These are phyloP conservation scores for Agrocybe praecox DNA, from an alignment of 768 basidiomycete genomes.

Conservation along the genomic window DNA sequence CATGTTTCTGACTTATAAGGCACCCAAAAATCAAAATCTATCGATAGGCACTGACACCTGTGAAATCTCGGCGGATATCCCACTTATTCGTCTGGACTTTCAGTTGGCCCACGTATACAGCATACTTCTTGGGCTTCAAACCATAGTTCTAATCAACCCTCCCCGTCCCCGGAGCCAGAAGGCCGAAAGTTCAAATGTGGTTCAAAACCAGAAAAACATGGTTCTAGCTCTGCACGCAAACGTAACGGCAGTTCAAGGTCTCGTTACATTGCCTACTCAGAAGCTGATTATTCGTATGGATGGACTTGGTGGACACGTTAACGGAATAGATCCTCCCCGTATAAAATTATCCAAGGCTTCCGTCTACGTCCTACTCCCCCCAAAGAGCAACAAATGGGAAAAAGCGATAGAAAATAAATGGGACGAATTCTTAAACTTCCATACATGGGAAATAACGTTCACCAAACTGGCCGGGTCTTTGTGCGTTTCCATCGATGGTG, in stretches of 20 bases:
- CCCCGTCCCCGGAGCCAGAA: background rate
- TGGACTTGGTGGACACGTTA: slow-evolving; percentile 29
- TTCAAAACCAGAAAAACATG: background rate
- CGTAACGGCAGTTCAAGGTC: slow-evolving; percentile 45
- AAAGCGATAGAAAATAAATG: slow-evolving; percentile 46
- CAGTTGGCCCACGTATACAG: slow-evolving; percentile 74
- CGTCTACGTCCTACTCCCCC: slow-evolving; percentile 60
- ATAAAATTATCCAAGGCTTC: slow-evolving; percentile 43
- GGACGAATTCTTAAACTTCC: slow-evolving; percentile 74
- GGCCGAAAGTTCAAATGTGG: background rate
- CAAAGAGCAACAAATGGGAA: slow-evolving; percentile 35
- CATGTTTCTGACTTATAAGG: slow-evolving; percentile 28
- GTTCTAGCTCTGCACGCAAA: slow-evolving; percentile 16
- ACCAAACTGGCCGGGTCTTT: slow-evolving; percentile 31
- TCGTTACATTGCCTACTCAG: slow-evolving; percentile 50
- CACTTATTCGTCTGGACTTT: slow-evolving; percentile 53
- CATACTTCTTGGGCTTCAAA: slow-evolving; percentile 60
- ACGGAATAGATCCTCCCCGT: slow-evolving; percentile 27
- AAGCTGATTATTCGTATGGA: slow-evolving; percentile 47
- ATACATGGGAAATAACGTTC: slow-evolving; percentile 48
- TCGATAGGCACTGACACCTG: slow-evolving; percentile 38
- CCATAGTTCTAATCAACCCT: slow-evolving; percentile 42
- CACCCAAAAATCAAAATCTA: slow-evolving; percentile 8
- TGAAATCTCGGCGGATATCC: slow-evolving; percentile 50
- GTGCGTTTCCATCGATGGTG: slow-evolving; percentile 53